Conservation (phyloP, 2,329 filamentous ascomycete species). For the Sarocladium brachiariae region DNA sequence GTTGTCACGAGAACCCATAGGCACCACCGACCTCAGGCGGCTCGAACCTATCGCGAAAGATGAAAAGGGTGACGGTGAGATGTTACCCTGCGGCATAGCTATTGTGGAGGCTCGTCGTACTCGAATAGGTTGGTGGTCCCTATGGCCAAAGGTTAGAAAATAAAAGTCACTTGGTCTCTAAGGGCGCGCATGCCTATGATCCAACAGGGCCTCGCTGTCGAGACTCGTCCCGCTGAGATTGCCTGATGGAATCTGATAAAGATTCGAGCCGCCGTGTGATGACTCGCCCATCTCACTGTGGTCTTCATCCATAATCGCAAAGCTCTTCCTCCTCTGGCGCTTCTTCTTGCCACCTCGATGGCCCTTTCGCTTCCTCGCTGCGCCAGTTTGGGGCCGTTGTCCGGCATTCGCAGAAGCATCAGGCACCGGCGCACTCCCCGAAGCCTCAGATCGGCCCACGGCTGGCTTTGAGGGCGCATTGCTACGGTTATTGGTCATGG, state of each 20-base stretch:
- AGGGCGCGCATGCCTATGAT: constrained; percentile 63
- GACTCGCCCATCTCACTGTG: constrained; percentile 20
- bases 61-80: constrained; percentile 26
- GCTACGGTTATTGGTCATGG: constrained; percentile 3
- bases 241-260: constrained; percentile 42
- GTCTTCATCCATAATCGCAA: constrained; percentile 59
- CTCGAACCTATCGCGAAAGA: constrained; percentile 20
- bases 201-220: constrained; percentile 80
- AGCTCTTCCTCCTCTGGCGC: constrained; percentile 70
- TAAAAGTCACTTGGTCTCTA: background rate
- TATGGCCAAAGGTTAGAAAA: constrained; percentile 20
- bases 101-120: constrained; percentile 53
- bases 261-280: constrained; percentile 27
- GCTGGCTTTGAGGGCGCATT: background rate
- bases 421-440: background rate
- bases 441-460: background rate
- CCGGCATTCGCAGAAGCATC: constrained; percentile 4
- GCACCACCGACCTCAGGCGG: constrained; percentile 29
- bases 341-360: constrained; percentile 75
- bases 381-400: constrained; percentile 12
- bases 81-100: constrained; percentile 22
- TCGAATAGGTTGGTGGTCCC: constrained; percentile 55
- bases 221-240: constrained; percentile 79
- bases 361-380: constrained; percentile 57
- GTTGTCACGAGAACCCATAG: constrained; percentile 37